A percentile compares a stretch with the other conserved stretches of the same genome.
phyloP scores from a whole-genome alignment of 1,284 basidiomycete genomes.

The Rhodotorula sp. region DNA sequence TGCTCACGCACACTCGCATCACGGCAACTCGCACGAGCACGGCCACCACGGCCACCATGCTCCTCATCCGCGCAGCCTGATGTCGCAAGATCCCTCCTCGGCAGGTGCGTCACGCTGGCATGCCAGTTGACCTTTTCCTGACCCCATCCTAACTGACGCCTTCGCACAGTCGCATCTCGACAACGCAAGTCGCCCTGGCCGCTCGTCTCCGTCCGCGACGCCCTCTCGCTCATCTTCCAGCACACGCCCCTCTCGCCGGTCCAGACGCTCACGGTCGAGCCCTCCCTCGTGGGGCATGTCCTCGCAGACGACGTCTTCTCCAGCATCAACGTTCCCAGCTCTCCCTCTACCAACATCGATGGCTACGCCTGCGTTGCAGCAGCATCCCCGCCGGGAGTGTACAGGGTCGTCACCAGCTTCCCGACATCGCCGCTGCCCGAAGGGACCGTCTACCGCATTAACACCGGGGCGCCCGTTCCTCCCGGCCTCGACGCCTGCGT shows the following conservation, averaged over 20 bases:
- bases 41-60: slow-evolving; percentile 30
- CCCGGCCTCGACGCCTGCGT: slow-evolving; percentile 71
- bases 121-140: not conserved
- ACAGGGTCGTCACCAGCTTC: slow-evolving; percentile 63
- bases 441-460: slow-evolving; percentile 68
- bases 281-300: slow-evolving; percentile 62
- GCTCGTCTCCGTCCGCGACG: slow-evolving; percentile 65
- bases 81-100: slow-evolving; percentile 67
- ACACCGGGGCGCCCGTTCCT: slow-evolving; percentile 74
- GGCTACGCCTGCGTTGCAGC: slow-evolving; percentile 69
- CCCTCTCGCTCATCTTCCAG: slow-evolving; percentile 60
- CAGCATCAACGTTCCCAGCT: slow-evolving; percentile 54
- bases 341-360: slow-evolving; percentile 74
- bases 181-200: slow-evolving; percentile 74
- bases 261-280: slow-evolving; percentile 54
- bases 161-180: slow-evolving; percentile 59
- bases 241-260: slow-evolving; percentile 56
- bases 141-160: not conserved
- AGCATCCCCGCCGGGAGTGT: slow-evolving; percentile 55
- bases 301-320: slow-evolving; percentile 73
- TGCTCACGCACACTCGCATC: slow-evolving; percentile 54
- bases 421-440: slow-evolving; percentile 55
- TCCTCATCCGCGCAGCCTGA: slow-evolving; percentile 54
- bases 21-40: slow-evolving; percentile 27
- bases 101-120: slow-evolving; percentile 1